Evolutionary conservation across 2,329 filamentous ascomycete genomes (phyloP).

Genomic region (Phialocephala subalpina): DNA sequence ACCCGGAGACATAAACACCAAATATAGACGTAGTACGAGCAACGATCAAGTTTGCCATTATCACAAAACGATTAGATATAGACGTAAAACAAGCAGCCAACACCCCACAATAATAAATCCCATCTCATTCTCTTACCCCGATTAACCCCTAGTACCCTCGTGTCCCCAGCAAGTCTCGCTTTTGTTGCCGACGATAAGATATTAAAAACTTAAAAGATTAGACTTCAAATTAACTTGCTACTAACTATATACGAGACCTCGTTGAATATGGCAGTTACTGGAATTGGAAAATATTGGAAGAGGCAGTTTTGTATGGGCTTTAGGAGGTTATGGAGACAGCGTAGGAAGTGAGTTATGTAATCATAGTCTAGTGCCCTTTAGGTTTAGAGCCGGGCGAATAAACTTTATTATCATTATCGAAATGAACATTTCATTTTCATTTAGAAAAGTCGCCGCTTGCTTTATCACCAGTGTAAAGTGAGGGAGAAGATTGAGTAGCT

Average conservation of each 20-base stretch:
- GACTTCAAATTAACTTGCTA: constrained; percentile 14
- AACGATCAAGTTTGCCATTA: constrained; percentile 8
- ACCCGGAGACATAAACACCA: background rate
- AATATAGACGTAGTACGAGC: background rate
- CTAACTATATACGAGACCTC: constrained; percentile 15
- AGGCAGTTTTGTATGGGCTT: too few species aligned
- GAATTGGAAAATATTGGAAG: too few species aligned
- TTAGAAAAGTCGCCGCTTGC: too few species aligned
- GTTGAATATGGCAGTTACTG: background rate
- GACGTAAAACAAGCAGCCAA: background rate
- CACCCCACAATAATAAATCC: constrained; percentile 11
- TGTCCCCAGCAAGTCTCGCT: constrained; percentile 13
- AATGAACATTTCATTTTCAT: too few species aligned
- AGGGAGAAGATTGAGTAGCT: too few species aligned
- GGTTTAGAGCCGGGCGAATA: too few species aligned
- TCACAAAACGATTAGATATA: constrained; percentile 2
- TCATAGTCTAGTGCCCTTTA: too few species aligned
- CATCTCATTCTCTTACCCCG: background rate
- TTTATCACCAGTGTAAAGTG: too few species aligned
- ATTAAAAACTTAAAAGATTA: constrained; percentile 23
- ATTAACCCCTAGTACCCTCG: background rate
- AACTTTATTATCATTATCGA: too few species aligned
- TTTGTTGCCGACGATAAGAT: constrained; percentile 19
- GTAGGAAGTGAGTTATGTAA: too few species aligned
- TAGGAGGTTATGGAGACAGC: too few species aligned